Evolutionary conservation across 345 rosid genomes (phyloP), one percentile per base, ranked within the genome.

Genomic region (Crucihimalaya himalaica): DNA sequence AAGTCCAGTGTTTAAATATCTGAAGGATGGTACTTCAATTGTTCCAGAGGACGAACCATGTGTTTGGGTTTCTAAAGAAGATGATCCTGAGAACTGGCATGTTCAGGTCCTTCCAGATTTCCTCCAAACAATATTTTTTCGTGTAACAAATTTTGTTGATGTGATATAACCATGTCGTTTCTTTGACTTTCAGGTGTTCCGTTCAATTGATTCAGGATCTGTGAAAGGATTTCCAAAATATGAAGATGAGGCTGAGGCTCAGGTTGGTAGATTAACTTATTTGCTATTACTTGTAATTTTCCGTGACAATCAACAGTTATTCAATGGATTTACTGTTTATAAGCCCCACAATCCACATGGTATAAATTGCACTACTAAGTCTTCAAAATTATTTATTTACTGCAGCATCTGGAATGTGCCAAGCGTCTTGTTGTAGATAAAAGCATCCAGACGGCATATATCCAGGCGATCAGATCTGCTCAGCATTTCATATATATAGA

Each of bases 391-490:
- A 25, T 45, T 40, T 45, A 48, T 78, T 32, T 63, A 45, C 58
- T 84, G 89, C 93, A 95, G 99, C 84, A 89, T 74, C 96, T 95
- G 78, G 64, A 80, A 8, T 71, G 71, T 80, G 56, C 97, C 28
- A 92, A 95, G 82, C 70, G 81, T 66, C 65, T 84, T 65, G 86
- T 92, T 56, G 84, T 95, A 74, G 99, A 95, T 62, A 92, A 82
- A 83, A 95, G 98, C 84, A 95, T 95, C 81, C 98, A 95, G 76
- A 80, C 84, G 48, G 99, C 99, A 47, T 95, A 95, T 79, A 84
- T 95, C 73, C 98, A 92, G 80, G 90, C 98, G 74, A 95, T 95
- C 80, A 81, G 99, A 90, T 95, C 96, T 74, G 98, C 99, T 18
- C 90, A 95, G 83, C 92, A 85, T 87, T 92, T 78, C 83, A 86